phyloP scores from a whole-genome alignment of 164 flowering plant genomes.

The Magnolia changhungtana region DNA sequence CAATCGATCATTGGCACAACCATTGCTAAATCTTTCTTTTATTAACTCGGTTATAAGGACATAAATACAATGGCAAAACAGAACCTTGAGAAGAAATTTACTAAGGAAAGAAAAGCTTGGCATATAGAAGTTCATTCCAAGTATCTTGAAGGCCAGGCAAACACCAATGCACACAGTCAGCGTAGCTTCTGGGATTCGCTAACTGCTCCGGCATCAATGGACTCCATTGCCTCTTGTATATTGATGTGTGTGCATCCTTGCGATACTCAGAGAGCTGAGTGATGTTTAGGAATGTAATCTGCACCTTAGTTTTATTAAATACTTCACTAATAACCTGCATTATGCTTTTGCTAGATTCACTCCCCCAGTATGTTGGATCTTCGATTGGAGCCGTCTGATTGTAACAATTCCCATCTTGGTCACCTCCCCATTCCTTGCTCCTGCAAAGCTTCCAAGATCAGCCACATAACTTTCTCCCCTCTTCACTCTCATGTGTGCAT shows the following conservation, averaged over 20 bases:
- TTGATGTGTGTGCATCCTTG: slow-evolving; percentile 79
- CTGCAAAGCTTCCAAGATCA: slow-evolving; percentile 27
- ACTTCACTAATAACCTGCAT: slow-evolving; percentile 71
- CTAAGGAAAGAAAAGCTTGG: slow-evolving; percentile 74
- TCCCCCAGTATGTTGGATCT: slow-evolving; percentile 73
- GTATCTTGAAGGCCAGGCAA: slow-evolving; percentile 93
- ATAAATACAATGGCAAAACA: background rate
- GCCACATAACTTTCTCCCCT: background rate
- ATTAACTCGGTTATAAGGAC: no score
- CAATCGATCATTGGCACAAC: no score
- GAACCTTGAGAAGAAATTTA: background rate
- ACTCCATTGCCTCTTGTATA: slow-evolving; percentile 88
- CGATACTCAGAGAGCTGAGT: slow-evolving; percentile 81
- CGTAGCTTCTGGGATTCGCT: slow-evolving; percentile 68
- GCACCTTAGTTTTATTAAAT: slow-evolving; percentile 41
- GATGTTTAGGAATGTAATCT: slow-evolving; percentile 71
- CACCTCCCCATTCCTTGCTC: slow-evolving; percentile 77
- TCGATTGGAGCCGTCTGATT: slow-evolving; percentile 58
- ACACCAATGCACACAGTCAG: slow-evolving; percentile 92
- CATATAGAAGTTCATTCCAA: slow-evolving; percentile 84
- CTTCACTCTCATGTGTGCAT: background rate
- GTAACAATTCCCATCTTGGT: slow-evolving; percentile 57
- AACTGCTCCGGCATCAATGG: slow-evolving; percentile 65
- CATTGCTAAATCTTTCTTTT: no score
- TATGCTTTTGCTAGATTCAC: slow-evolving; percentile 43